Percentiles rank a stretch among this genome's conserved stretches.
Evolutionary conservation across 208 protist species (phyloP).

Genomic region (Balamuthia mandrillaris): DNA sequence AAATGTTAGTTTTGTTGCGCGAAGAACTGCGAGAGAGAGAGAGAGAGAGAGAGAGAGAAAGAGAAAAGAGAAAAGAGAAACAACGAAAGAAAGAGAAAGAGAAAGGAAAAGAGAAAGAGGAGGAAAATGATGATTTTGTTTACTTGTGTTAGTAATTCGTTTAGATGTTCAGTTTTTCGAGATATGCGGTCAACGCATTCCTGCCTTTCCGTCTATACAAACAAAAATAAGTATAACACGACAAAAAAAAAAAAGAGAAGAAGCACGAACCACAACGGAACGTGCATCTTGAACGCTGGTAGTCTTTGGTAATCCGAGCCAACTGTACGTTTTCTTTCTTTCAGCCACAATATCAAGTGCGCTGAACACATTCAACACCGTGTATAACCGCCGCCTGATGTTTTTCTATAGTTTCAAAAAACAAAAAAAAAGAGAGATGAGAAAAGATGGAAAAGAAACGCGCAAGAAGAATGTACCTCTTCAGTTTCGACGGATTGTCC

Average conservation of each 20-base stretch:
- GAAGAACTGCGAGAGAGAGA: not conserved
- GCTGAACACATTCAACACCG: slow-evolving; percentile 81
- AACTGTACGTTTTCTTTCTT: slow-evolving; percentile 77
- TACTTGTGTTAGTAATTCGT: too few relatives aligned
- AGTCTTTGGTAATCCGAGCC: slow-evolving; percentile 67
- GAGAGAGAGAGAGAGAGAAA: not conserved
- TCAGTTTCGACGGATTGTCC: too few relatives aligned
- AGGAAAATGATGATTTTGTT: slow-evolving; percentile 43
- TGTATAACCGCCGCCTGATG: slow-evolving; percentile 79
- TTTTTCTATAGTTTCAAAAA: too few relatives aligned
- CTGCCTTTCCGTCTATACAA: too few relatives aligned
- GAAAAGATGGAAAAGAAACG: too few relatives aligned
- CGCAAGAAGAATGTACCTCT: too few relatives aligned
- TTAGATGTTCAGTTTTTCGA: too few relatives aligned
- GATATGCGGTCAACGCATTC: too few relatives aligned
- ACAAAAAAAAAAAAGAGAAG: not conserved
- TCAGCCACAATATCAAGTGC: slow-evolving; percentile 80
- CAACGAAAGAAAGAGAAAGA: not conserved
- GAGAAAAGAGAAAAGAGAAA: not conserved
- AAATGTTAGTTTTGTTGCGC: not conserved
- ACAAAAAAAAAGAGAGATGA: too few relatives aligned
- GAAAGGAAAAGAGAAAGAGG: not conserved
- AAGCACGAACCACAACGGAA: not conserved
- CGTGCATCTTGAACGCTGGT: not conserved
- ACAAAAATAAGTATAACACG: too few relatives aligned